Conservation (phyloP, 768 basidiomycete species). For the Hygrocybe punicea region DNA sequence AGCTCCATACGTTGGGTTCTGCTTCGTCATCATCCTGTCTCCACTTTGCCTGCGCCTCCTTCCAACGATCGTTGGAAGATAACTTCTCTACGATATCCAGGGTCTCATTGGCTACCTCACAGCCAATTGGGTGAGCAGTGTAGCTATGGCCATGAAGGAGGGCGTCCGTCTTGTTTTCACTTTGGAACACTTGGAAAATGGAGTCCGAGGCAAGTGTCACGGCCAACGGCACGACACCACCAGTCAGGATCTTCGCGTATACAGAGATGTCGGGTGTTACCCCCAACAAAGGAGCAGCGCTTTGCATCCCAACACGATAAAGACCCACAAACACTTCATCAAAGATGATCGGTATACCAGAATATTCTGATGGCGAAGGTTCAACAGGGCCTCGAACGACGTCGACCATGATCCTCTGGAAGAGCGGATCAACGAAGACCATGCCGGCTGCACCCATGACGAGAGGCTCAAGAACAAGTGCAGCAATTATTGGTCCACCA, state of each 20-base stretch:
- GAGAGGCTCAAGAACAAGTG: constrained; percentile 86
- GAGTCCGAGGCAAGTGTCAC: constrained; percentile 77
- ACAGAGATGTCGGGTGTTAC: constrained; percentile 83
- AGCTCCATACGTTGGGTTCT: constrained; percentile 61
- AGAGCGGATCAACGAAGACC: constrained; percentile 96
- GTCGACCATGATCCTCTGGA: constrained; percentile 85
- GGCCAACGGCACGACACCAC: constrained; percentile 84
- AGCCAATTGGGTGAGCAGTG: constrained; percentile 90
- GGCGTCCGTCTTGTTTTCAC: constrained; percentile 75
- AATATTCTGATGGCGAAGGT: constrained; percentile 43
- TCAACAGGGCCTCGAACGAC: constrained; percentile 55
- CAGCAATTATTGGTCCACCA: constrained; percentile 52
- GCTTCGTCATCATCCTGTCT: constrained; percentile 10
- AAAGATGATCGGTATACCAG: constrained; percentile 84
- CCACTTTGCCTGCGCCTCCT: constrained; percentile 61
- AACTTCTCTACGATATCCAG: constrained; percentile 60
- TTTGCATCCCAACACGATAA: constrained; percentile 77
- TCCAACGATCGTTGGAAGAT: constrained; percentile 55
- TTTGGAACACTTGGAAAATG: constrained; percentile 77
- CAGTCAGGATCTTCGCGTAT: constrained; percentile 90
- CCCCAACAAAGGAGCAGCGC: constrained; percentile 62
- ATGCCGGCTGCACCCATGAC: constrained; percentile 96
- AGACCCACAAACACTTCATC: constrained; percentile 96
- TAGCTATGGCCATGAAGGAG: constrained; percentile 94
- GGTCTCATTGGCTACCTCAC: constrained; percentile 83